Conservation (phyloP, 257 asterid species). For the Solanum commersonii region DNA sequence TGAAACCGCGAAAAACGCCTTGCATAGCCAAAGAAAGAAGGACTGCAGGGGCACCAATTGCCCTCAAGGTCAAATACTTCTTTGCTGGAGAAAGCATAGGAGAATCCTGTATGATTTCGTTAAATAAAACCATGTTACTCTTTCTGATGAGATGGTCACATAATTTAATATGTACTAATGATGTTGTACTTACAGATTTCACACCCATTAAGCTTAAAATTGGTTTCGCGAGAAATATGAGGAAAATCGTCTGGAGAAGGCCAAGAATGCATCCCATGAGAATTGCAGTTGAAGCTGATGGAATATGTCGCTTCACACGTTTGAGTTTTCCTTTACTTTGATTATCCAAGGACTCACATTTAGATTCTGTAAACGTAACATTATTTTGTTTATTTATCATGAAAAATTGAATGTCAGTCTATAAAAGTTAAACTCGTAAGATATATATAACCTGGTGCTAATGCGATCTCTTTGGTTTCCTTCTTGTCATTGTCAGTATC, state of each 20-base stretch:
- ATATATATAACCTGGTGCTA: constrained; percentile 13
- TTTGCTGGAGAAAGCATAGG: constrained; percentile 69
- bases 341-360: constrained; percentile 14
- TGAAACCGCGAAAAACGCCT: constrained; percentile 89
- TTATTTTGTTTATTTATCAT: neutral
- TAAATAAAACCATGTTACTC: neutral
- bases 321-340: constrained; percentile 1
- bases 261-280: constrained; percentile 65
- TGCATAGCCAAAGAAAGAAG: constrained; percentile 98
- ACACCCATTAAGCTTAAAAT: constrained; percentile 74
- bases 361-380: constrained; percentile 3
- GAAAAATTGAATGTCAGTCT: neutral
- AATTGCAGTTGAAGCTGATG: constrained; percentile 95
- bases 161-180: neutral
- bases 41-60: constrained; percentile 95
- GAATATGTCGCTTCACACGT: constrained; percentile 40
- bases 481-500: constrained; percentile 1
- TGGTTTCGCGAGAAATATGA: constrained; percentile 57
- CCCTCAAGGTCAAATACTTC: constrained; percentile 62
- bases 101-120: constrained; percentile 41
- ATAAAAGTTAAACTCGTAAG: neutral
- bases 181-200: constrained; percentile 40
- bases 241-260: constrained; percentile 57
- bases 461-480: constrained; percentile 7
- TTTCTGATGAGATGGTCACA: neutral